These are phyloP conservation scores for Dryas integrifolia DNA, from an alignment of 331 rosid species.

Conservation along the genomic window DNA sequence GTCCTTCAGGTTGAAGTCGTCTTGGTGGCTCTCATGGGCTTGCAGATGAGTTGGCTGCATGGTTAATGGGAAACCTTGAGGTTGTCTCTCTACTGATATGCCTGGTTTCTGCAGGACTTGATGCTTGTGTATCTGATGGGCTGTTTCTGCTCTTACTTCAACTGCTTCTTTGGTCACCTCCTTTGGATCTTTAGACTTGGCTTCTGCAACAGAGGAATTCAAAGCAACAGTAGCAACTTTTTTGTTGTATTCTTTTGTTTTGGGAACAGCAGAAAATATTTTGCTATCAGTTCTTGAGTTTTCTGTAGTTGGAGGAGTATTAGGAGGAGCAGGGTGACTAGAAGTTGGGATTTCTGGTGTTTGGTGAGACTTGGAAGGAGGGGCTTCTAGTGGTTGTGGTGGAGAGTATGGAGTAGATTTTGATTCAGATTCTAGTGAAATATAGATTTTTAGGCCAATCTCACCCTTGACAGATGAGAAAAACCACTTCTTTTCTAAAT, in stretches of 20 bases:
- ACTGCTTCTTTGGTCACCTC: slow-evolving; percentile 28
- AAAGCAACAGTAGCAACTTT: slow-evolving; percentile 17
- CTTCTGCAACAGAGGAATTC: slow-evolving; percentile 20
- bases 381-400: slow-evolving; percentile 17
- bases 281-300: slow-evolving; percentile 12
- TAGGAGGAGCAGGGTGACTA: slow-evolving; percentile 19
- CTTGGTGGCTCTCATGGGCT: slow-evolving; percentile 36
- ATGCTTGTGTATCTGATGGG: slow-evolving; percentile 42
- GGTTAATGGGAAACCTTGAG: slow-evolving; percentile 47
- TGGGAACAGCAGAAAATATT: slow-evolving; percentile 31
- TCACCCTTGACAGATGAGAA: slow-evolving; percentile 68
- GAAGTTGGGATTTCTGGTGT: slow-evolving; percentile 1
- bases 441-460: slow-evolving; percentile 64
- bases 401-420: slow-evolving; percentile 15
- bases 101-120: slow-evolving; percentile 45
- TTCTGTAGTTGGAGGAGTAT: slow-evolving; percentile 25
- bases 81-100: slow-evolving; percentile 49
- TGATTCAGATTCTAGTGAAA: slow-evolving; percentile 37
- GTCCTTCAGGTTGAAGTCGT: slow-evolving; percentile 53
- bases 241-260: slow-evolving; percentile 25
- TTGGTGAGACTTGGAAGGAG: slow-evolving; percentile 32
- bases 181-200: slow-evolving; percentile 24
- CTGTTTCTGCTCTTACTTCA: slow-evolving; percentile 16
- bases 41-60: slow-evolving; percentile 40
- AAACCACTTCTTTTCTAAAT: slow-evolving; percentile 55